Evolutionary conservation across 805 yeast genomes (phyloP), one percentile per base, ranked within the genome.

Genomic region (Cyberlindnera lachancei): DNA sequence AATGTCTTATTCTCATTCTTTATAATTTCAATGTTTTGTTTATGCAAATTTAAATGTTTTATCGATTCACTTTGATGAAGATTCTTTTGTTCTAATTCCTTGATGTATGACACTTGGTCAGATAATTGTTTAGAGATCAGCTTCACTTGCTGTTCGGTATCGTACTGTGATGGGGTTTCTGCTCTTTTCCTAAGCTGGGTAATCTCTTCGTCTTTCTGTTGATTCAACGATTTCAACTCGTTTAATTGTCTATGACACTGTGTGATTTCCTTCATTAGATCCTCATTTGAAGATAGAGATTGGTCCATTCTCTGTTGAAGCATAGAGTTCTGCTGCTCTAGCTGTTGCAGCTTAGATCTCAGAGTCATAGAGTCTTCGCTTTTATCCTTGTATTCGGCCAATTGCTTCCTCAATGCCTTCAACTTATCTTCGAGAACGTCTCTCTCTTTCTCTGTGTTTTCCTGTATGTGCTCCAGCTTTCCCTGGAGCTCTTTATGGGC

Each of bases 1-100:
- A 78, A 50, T 0, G 66, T 44, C 0, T 48, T 40, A 34, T 72
- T 75, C 38, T 79, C 80, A 40, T 73, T 79, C 41, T 67, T 71
- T 21, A 79, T 54, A 8, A 79, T 46, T 43, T 73, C 80, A 6
- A 56, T 52, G 17, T 70, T 65, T 18, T 55, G 52, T 38, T 71
- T 60, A 37, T 64, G 63, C 38, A 69, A 55, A 39, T 70, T 70
- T 16, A 74, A 56, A 8, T 61, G 58, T 39, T 66, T 66, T 35
- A 79, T 63, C 24, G 73, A 67, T 37, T 64, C 69, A 15, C 73
- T 58, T 46, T 79, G 75, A 7, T 65, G 58, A 31, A 75, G 57
- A 38, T 73, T 70, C 39, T 70, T 67, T 5, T 63, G 59, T 39
- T 79, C 85, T 37, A 69, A 45, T 25, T 62, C 64, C 42, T 64